Evolutionary conservation across 257 asterid genomes (phyloP).

Genomic region (Fraxinus excelsior): DNA sequence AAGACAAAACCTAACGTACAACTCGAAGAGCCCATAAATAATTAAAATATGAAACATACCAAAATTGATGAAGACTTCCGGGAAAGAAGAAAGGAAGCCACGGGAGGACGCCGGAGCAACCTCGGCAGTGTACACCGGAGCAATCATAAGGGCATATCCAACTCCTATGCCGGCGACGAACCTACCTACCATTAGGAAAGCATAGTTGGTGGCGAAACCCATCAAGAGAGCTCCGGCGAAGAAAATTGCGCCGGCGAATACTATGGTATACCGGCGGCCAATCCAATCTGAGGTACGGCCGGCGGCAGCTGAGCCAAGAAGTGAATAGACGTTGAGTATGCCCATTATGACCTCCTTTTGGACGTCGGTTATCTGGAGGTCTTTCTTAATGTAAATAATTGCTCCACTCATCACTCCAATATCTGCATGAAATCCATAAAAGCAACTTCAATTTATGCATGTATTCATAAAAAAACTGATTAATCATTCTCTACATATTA

Average conservation of each 20-base stretch:
- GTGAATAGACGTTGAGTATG: conserved; percentile 62
- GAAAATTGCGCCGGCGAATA: conserved; percentile 75
- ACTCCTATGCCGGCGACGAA: conserved; percentile 88
- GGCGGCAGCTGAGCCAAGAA: conserved; percentile 82
- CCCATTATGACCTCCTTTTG: conserved; percentile 74
- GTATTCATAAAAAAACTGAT: background rate
- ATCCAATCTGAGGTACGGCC: conserved; percentile 91
- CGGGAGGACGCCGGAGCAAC: conserved; percentile 87
- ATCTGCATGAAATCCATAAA: conserved; percentile 46
- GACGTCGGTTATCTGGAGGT: conserved; percentile 32
- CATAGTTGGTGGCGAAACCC: conserved; percentile 82
- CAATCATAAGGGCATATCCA: conserved; percentile 92
- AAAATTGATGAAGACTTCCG: conserved; percentile 85
- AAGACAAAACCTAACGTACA: conserved; percentile 2
- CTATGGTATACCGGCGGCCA: conserved; percentile 83
- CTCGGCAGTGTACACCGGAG: conserved; percentile 96
- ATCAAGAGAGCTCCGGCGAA: conserved; percentile 79
- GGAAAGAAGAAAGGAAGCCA: conserved; percentile 87
- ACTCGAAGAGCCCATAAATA: conserved; percentile 7
- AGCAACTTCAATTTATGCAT: background rate
- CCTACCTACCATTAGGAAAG: conserved; percentile 83
- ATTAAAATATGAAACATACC: conserved; percentile 37
- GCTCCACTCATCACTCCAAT: conserved; percentile 99
- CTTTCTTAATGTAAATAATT: conserved; percentile 51
- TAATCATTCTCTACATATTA: background rate